Conservation (phyloP, 2,329 filamentous ascomycete species). For the Fusarium azukiicola region DNA sequence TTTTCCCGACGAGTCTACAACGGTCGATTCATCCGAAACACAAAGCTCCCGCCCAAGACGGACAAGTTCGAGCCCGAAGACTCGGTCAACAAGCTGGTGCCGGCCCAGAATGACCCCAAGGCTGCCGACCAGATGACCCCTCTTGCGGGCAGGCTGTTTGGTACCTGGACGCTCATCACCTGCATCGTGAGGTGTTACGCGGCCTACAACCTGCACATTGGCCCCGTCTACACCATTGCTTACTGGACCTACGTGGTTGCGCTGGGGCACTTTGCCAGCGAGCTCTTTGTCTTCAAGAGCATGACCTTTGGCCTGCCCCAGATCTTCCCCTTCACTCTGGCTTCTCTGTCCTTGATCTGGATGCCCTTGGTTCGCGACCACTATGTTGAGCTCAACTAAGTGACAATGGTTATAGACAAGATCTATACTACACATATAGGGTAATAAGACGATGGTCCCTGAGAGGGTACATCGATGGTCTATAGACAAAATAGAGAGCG, state of each 20-base stretch:
- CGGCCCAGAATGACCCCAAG: conserved; percentile 68
- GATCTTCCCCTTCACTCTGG: conserved; percentile 75
- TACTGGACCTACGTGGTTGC: conserved; percentile 92
- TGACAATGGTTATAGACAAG: neutral
- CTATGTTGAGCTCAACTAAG: conserved; percentile 77
- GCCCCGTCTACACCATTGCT: conserved; percentile 88
- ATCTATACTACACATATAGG: neutral
- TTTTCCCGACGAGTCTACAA: conserved; percentile 95
- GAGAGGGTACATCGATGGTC: conserved; percentile 2
- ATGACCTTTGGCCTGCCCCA: conserved; percentile 82
- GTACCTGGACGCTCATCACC: conserved; percentile 92
- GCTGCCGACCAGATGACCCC: conserved; percentile 83
- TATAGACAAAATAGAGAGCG: conserved; percentile 39
- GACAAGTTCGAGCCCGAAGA: conserved; percentile 73
- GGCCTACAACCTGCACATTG: conserved; percentile 88
- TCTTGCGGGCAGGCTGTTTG: conserved; percentile 89
- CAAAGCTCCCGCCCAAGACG: conserved; percentile 65
- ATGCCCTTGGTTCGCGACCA: conserved; percentile 84
- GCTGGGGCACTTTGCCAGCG: conserved; percentile 87
- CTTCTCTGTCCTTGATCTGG: conserved; percentile 76
- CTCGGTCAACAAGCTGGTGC: conserved; percentile 73
- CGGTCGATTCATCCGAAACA: conserved; percentile 78
- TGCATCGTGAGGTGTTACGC: conserved; percentile 90
- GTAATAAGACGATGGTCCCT: neutral
- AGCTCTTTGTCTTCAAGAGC: conserved; percentile 90